A percentile compares a stretch with the other conserved stretches of the same genome.
phyloP scores from a whole-genome alignment of 495 filamentous ascomycete genomes.

The Penicillium psychrofluorescens region DNA sequence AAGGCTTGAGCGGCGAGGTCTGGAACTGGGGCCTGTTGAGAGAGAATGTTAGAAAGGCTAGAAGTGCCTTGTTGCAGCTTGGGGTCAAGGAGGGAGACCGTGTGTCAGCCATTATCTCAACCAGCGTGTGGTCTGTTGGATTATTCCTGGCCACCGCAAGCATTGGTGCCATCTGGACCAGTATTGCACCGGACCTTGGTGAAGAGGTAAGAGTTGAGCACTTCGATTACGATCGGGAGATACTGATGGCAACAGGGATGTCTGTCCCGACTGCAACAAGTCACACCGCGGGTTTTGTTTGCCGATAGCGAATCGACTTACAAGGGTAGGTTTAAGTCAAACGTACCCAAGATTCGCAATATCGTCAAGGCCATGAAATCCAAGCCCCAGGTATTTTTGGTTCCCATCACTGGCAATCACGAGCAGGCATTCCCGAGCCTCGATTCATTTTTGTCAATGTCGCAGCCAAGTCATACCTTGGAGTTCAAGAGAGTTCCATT shows the following conservation, averaged over 20 bases:
- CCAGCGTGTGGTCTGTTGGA: conserved; percentile 56
- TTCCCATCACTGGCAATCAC: conserved; percentile 16
- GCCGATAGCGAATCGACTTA: conserved; percentile 65
- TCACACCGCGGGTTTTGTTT: conserved; percentile 59
- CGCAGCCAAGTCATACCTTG: conserved; percentile 10
- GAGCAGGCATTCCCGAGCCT: conserved; percentile 34
- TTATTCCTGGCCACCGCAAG: conserved; percentile 53
- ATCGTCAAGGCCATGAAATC: conserved; percentile 35
- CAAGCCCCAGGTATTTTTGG: conserved; percentile 33
- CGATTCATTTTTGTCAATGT: conserved; percentile 10
- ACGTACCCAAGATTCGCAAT: conserved; percentile 34
- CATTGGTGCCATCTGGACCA: conserved; percentile 60
- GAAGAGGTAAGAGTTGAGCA: conserved; percentile 17
- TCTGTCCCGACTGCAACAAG: conserved; percentile 58
- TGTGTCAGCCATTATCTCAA: conserved; percentile 60
- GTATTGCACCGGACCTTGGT: conserved; percentile 66
- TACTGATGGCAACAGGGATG: conserved; percentile 41
- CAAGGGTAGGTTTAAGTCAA: conserved; percentile 50
- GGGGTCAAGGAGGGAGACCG: conserved; percentile 55
- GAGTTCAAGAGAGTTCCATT: conserved; percentile 53
- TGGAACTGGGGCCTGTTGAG: conserved; percentile 55
- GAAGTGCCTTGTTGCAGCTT: conserved; percentile 45
- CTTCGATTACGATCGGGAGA: neutral
- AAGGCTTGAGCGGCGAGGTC: conserved; percentile 44
- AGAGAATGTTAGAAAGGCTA: conserved; percentile 38